Evolutionary conservation across 768 basidiomycete species (phyloP).

Genomic region (Amanita molliuscula): DNA sequence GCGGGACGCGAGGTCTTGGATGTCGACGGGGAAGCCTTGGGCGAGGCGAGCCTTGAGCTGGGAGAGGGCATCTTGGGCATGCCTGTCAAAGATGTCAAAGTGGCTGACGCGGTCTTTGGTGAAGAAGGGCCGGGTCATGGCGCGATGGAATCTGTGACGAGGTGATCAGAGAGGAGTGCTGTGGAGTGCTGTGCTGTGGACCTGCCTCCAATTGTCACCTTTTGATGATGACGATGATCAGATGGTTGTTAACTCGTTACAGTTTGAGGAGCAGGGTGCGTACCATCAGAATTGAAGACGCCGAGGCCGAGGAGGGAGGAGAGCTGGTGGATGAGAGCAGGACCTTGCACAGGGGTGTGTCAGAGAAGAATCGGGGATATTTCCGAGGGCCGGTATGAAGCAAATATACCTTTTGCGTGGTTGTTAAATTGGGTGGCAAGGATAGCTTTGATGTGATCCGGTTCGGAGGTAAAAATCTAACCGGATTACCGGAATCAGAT

Average conservation of each 20-base stretch:
- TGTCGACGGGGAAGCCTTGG: conserved; percentile 42
- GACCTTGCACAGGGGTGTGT: conserved; percentile 11
- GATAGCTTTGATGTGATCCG: conserved; percentile 39
- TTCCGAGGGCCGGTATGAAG: background rate
- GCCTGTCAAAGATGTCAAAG: conserved; percentile 52
- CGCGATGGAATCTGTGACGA: conserved; percentile 43
- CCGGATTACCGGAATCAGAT: conserved; percentile 8
- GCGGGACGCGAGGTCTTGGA: conserved; percentile 41
- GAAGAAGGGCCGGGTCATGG: conserved; percentile 67
- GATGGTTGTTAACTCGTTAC: background rate
- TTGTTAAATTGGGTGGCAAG: conserved; percentile 38
- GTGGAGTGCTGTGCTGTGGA: background rate
- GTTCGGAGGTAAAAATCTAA: conserved; percentile 33
- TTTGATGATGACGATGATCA: background rate
- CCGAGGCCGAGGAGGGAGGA: conserved; percentile 39
- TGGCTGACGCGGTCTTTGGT: conserved; percentile 47
- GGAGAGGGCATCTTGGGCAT: conserved; percentile 35
- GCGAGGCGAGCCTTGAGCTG: conserved; percentile 32
- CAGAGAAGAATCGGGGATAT: background rate
- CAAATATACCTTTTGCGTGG: conserved; percentile 39
- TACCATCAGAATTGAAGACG: conserved; percentile 53
- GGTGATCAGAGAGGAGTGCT: background rate
- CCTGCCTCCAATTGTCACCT: conserved; percentile 69
- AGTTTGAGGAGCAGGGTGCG: conserved; percentile 3
- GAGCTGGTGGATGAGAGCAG: conserved; percentile 16